Conservation (phyloP, 2,329 filamentous ascomycete species). For the Furcasterigmium furcatum region DNA sequence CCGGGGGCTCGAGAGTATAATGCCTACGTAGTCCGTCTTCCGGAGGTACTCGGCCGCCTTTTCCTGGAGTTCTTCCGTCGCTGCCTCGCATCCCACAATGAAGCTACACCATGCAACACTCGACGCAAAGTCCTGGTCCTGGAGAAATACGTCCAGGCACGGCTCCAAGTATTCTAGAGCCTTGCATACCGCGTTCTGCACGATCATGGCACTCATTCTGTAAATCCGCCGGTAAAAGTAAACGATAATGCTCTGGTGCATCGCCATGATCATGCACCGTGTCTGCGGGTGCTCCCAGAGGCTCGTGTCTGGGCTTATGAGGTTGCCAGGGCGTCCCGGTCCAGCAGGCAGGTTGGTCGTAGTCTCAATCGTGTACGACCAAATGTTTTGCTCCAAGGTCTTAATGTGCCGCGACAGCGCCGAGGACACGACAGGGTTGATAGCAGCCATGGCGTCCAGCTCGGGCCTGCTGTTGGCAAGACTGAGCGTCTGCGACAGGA, state of each 20-base stretch:
- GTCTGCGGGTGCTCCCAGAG: slow-evolving; percentile 14
- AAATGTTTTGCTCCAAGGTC: slow-evolving; percentile 25
- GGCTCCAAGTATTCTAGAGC: slow-evolving; percentile 31
- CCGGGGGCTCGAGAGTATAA: slow-evolving; percentile 19
- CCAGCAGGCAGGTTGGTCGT: slow-evolving; percentile 4
- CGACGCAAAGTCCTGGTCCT: slow-evolving; percentile 30
- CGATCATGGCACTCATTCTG: slow-evolving; percentile 31
- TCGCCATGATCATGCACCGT: slow-evolving; percentile 28
- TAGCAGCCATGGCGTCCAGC: slow-evolving; percentile 16
- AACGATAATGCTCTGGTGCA: slow-evolving; percentile 38
- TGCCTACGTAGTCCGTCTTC: slow-evolving; percentile 20
- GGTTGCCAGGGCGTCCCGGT: slow-evolving; percentile 2
- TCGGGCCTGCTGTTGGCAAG: slow-evolving; percentile 37
- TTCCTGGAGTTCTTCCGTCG: slow-evolving; percentile 27
- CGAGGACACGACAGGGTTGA: slow-evolving; percentile 18
- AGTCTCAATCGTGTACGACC: slow-evolving; percentile 19
- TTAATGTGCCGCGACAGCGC: slow-evolving; percentile 23
- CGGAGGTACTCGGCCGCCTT: slow-evolving; percentile 16
- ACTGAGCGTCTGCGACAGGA: slow-evolving; percentile 36
- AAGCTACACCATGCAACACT: slow-evolving; percentile 39
- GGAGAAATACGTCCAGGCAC: slow-evolving; percentile 24
- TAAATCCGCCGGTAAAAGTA: slow-evolving; percentile 42
- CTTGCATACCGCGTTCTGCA: slow-evolving; percentile 31
- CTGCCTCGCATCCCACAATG: slow-evolving; percentile 38
- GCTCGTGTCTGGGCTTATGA: not conserved